Evolutionary conservation across 2,329 filamentous ascomycete genomes (phyloP), one percentile per base, ranked within the genome.

Genomic region (Thielaviopsis populi): DNA sequence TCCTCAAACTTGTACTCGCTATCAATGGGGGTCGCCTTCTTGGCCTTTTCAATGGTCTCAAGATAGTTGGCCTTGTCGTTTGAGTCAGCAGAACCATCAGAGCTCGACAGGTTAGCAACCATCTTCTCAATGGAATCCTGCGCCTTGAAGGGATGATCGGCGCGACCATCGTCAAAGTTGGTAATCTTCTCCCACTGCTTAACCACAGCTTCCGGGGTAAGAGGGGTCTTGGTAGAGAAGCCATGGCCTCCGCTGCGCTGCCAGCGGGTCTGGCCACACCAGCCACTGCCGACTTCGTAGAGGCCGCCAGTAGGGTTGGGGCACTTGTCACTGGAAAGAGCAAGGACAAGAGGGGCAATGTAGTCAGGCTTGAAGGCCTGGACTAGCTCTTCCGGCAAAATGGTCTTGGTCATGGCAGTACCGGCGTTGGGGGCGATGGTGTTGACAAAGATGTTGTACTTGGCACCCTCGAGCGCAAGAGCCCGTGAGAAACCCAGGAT

Each of bases 361-460:
- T 96, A 97, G 73, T 97, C 92, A 66, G 94, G 94, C 85, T 97
- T 99, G 82, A 99, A 96, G 56, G 94, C 92, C 79, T 97, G 91
- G 19, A 99, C 91, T 78, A 97, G 85, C 79, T 99, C 94, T 76
- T 96, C 91, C 37, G 94, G 94, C 80, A 99, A 83, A 73, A 99
- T 89, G 61, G 89, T 92, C 69, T 86, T 83, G 64, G 94, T 99
- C 89, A 99, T 94, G 73, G 87, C 85, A 54, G 94, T 99, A 70
- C 94, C 94, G 46, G 94, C 94, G 72, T 97, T 99, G 69, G 94
- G 94, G 27, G 94, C 94, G 71, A 99, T 96, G 65, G 91, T 96
- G 82, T 99, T 99, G 75, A 96, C 89, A 71, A 85, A 91, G 75
- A 99, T 97, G 80, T 96, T 96, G 81, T 99, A 91, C 80, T 97